Evolutionary conservation across 192 early-diverging fungal genomes (phyloP), one percentile per base, ranked within the genome.

Genomic region (Powellomyces hirtus): DNA sequence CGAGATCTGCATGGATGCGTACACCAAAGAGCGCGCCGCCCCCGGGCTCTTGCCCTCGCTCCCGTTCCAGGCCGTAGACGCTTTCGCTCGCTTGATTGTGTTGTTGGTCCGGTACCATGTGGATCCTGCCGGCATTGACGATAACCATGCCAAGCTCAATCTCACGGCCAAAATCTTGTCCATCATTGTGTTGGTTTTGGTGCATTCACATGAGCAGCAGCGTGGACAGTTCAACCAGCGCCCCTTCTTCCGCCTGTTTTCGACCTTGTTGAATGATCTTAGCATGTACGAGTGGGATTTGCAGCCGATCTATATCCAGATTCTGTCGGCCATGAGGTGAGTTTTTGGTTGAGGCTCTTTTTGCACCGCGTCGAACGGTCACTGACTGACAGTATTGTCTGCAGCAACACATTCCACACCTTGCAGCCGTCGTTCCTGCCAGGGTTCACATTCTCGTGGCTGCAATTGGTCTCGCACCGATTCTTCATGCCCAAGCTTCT

Each of bases 401-500:
- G 26, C 46, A 74, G 88, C 65, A 88, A 92, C 56, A 88, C 93
- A 18, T 88, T 99, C 74, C 80, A 89, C 65, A 89, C 92, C 1
- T 70, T 99, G 49, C 89, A 90, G 60, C 97, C 97, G 22, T 70
- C 83, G 20, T 85, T 87, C 59, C 86, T 99, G 65, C 95, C 97
- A 45, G 94, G 94, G 13, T 97, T 97, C 71, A 88, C 89, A 24
- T 96, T 94, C 73, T 90, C 91, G 37, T 99, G 97, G 95, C 80
- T 97, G 22, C 90, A 91, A 73, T 79, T 99, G 58, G 90, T 95
- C 34, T 92, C 95, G 29, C 97, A 99, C 73, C 82, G 95, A 0
- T 87, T 86, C 70, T 93, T 96, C 62, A 91, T 99, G 91, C 90
- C 95, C 24, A 90, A 91, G 44, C 79, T 97, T 33, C 75, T 93